Evolutionary conservation across 2,329 filamentous ascomycete genomes (phyloP).

Genomic region (Hyphodiscus sp.): DNA sequence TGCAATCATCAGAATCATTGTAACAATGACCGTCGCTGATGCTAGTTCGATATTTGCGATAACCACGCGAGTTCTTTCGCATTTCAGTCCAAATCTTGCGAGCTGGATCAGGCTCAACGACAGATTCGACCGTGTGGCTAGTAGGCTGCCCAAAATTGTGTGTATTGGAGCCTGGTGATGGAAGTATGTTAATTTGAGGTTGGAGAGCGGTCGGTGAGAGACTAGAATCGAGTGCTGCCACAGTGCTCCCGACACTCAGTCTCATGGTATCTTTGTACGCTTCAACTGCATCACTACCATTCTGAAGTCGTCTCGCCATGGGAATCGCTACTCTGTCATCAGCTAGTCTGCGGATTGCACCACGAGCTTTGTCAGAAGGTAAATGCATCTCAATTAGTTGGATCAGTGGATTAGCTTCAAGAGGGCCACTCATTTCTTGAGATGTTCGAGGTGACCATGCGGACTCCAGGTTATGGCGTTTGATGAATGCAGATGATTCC

Average conservation of each 20-base stretch:
- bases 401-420: slow-evolving; percentile 18
- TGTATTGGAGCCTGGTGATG: background rate
- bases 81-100: slow-evolving; percentile 30
- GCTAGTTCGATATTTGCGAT: slow-evolving; percentile 14
- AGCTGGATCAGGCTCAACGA: slow-evolving; percentile 24
- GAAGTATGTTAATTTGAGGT: background rate
- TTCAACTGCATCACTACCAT: background rate
- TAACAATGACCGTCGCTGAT: slow-evolving; percentile 19
- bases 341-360: slow-evolving; percentile 18
- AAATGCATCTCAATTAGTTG: slow-evolving; percentile 23
- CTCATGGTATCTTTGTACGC: background rate
- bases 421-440: slow-evolving; percentile 28
- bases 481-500: slow-evolving; percentile 43
- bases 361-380: slow-evolving; percentile 13
- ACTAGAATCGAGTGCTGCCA: background rate
- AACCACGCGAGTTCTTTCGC: slow-evolving; percentile 21
- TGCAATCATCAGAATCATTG: background rate
- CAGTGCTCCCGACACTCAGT: background rate
- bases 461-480: slow-evolving; percentile 41
- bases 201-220: background rate
- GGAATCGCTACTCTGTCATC: slow-evolving; percentile 13
- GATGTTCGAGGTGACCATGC: slow-evolving; percentile 43
- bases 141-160: background rate
- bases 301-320: slow-evolving; percentile 1
- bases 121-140: background rate